Evolutionary conservation across 148 eudicot genomes (phyloP).

Genomic region (Limonium bicolor): DNA sequence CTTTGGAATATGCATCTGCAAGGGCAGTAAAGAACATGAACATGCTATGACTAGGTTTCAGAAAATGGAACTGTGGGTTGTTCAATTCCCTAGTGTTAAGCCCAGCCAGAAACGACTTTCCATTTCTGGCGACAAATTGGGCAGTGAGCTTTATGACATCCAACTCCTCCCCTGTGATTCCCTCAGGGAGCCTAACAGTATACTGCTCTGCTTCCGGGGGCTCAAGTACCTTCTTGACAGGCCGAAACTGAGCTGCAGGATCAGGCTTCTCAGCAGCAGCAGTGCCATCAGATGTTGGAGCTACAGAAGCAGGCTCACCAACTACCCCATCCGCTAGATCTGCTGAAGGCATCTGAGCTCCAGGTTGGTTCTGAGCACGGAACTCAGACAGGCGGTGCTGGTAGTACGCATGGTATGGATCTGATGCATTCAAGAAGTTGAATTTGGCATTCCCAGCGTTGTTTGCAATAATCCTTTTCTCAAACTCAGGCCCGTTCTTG

Average conservation of each 20-base stretch:
- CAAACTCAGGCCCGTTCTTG: slow-evolving; percentile 70
- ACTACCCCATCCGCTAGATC: slow-evolving; percentile 20
- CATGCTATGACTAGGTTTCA: slow-evolving; percentile 77
- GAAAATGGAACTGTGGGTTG: slow-evolving; percentile 65
- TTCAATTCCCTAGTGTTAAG: slow-evolving; percentile 57
- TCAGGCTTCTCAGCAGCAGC: slow-evolving; percentile 36
- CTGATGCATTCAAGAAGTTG: slow-evolving; percentile 51
- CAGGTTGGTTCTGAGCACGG: slow-evolving; percentile 34
- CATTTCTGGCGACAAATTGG: slow-evolving; percentile 71
- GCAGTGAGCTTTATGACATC: slow-evolving; percentile 77
- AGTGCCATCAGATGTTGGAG: slow-evolving; percentile 18
- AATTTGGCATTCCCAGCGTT: slow-evolving; percentile 64
- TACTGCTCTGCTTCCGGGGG: slow-evolving; percentile 82
- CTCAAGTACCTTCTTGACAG: slow-evolving; percentile 54
- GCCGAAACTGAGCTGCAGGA: slow-evolving; percentile 49
- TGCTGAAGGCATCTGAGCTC: slow-evolving; percentile 19
- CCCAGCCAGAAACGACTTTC: slow-evolving; percentile 60
- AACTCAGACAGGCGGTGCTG: slow-evolving; percentile 65
- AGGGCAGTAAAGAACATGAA: slow-evolving; percentile 73
- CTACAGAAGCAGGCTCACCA: slow-evolving; percentile 19
- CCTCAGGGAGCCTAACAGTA: slow-evolving; percentile 72
- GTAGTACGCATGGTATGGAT: slow-evolving; percentile 72
- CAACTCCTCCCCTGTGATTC: slow-evolving; percentile 72
- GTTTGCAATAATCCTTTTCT: slow-evolving; percentile 48
- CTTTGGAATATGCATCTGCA: slow-evolving; percentile 78